Percentiles rank a stretch among this genome's conserved stretches.
These are phyloP conservation scores for Corynascus novoguineensis DNA, from an alignment of 495 filamentous ascomycete species.

Conservation along the genomic window DNA sequence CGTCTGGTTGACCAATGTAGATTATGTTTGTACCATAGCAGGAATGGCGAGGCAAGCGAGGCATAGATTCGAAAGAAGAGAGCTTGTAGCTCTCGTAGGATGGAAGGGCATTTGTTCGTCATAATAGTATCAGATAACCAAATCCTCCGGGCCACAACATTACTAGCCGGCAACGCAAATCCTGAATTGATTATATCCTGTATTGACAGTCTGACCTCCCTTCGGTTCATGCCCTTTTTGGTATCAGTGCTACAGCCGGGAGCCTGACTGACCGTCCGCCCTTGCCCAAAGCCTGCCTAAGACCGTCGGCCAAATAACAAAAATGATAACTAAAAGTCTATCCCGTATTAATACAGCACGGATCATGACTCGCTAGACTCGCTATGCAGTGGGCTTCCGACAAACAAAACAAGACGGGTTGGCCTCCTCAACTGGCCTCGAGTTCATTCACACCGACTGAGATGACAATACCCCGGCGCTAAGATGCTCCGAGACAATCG, in stretches of 20 bases:
- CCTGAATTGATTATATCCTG: not conserved
- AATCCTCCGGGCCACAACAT: not conserved
- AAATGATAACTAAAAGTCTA: constrained; percentile 18
- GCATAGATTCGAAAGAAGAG: not conserved
- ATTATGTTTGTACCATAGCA: constrained; percentile 9
- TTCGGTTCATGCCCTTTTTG: not conserved
- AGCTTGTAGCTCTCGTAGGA: too few relatives aligned
- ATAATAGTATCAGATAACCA: not conserved
- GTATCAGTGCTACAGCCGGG: not conserved
- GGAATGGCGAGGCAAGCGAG: not conserved
- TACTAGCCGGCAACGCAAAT: not conserved
- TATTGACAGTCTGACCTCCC: constrained; percentile 5
- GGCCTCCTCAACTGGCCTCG: not conserved
- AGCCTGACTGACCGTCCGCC: not conserved
- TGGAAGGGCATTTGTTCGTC: too few relatives aligned
- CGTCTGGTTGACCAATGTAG: constrained; percentile 3
- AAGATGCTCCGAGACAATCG: too few relatives aligned
- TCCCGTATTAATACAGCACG: constrained; percentile 23
- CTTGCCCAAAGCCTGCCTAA: not conserved
- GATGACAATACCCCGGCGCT: not conserved
- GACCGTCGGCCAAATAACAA: not conserved
- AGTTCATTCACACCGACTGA: not conserved
- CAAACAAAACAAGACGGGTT: not conserved
- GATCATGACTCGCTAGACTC: constrained; percentile 10
- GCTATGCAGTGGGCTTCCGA: constrained; percentile 1